Base-by-base conservation (phyloP, 805 yeast genomes). In the Suhomyces canberraensis region DNA sequence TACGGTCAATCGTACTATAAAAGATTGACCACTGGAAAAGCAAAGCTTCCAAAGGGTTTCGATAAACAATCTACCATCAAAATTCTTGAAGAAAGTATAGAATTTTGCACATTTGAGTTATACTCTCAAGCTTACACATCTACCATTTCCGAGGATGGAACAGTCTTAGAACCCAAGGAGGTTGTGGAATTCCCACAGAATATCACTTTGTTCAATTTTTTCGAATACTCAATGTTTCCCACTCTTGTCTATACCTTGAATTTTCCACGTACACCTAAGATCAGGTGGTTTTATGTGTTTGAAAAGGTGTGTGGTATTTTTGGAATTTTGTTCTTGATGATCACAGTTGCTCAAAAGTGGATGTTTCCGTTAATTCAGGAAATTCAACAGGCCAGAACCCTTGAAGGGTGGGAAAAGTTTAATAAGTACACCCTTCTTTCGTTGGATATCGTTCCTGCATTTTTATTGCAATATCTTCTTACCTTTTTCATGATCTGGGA, bases 401-500 rank as follows among this genome's bases (percentile, higher is more conserved):
- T 75, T 14, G 72, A 91, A 0, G 40, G 78, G 0, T 7, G 25
- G 8, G 74, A 71, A 24, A 66, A 79, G 40, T 30, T 72, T 3
- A 46, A 51, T 39, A 58, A 53, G 16, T 86, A 77, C 49, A 80
- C 87, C 8, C 61, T 78, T 37, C 65, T 86, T 8, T 51, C 86
- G 20, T 49, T 85, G 17, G 95, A 88, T 50, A 66, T 88, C 50
- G 76, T 87, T 24, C 95, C 95, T 14, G 83, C 90, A 15, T 87
- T 93, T 56, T 64, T 87, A 25, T 58, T 81, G 36, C 75, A 84
- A 58, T 91, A 89, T 56, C 51, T 93, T 35, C 64, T 93, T 39
- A 81, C 78, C 0, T 93, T 90, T 62, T 90, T 85, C 56, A 66
- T 93, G 43, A 93, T 95, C 44, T 95, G 98, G 98, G 98, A 93